phyloP scores from a whole-genome alignment of 345 rosid species.

The Murraya paniculata region DNA sequence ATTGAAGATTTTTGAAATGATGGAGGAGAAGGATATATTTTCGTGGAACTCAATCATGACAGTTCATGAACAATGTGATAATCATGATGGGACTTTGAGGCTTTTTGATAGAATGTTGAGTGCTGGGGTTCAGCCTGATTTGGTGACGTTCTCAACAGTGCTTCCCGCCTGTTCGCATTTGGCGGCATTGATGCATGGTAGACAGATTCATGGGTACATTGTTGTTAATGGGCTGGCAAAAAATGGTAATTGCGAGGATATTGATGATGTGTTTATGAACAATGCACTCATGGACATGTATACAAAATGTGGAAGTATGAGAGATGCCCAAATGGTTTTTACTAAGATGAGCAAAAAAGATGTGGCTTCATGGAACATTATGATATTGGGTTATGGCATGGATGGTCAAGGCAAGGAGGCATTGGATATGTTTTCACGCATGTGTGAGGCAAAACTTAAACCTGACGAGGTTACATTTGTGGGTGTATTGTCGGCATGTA shows the following conservation, averaged over 20 bases:
- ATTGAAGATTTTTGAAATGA: conserved; percentile 37
- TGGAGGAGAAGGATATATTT: conserved; percentile 45
- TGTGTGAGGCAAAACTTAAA: conserved; percentile 36
- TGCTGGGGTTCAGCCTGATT: conserved; percentile 44
- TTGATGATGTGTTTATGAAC: conserved; percentile 27
- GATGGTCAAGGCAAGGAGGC: conserved; percentile 55
- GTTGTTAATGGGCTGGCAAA: conserved; percentile 38
- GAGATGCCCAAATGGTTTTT: conserved; percentile 48
- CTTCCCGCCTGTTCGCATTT: conserved; percentile 55
- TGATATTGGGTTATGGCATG: conserved; percentile 58
- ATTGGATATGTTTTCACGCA: conserved; percentile 42
- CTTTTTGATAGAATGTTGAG: conserved; percentile 49
- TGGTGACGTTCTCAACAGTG: conserved; percentile 53
- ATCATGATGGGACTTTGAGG: conserved; percentile 51
- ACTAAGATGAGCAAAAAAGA: conserved; percentile 39
- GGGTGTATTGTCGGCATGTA: conserved; percentile 59
- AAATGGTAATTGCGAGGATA: conserved; percentile 12
- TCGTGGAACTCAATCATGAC: conserved; percentile 65
- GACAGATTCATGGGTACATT: conserved; percentile 49
- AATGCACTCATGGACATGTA: conserved; percentile 63
- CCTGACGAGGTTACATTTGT: conserved; percentile 63
- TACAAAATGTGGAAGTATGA: conserved; percentile 57
- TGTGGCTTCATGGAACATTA: conserved; percentile 64
- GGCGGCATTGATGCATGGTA: conserved; percentile 56
- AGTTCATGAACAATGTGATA: conserved; percentile 53